Evolutionary conservation across 352 stramenopile species (phyloP).

Genomic region (Bremia lactucae): DNA sequence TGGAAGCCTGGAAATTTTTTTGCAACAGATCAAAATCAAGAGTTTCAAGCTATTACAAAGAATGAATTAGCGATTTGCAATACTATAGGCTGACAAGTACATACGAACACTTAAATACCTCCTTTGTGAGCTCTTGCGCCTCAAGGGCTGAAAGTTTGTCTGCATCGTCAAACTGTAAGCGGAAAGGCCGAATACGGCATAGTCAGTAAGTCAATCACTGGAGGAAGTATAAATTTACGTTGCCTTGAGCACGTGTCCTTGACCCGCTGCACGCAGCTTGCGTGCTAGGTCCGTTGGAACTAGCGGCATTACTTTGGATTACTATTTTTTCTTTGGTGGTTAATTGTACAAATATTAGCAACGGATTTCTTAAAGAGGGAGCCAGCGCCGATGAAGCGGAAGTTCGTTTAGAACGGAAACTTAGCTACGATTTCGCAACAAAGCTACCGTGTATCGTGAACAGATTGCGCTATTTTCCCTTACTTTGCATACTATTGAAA

Average conservation of each 20-base stretch:
- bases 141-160: slow-evolving; percentile 31
- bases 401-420: too few species aligned
- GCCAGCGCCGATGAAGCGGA: too few species aligned
- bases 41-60: slow-evolving; percentile 31
- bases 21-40: slow-evolving; percentile 57
- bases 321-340: too few species aligned
- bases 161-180: slow-evolving; percentile 54
- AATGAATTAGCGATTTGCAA: not conserved
- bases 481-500: too few species aligned
- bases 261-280: slow-evolving; percentile 29
- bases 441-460: too few species aligned
- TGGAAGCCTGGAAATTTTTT: slow-evolving; percentile 56
- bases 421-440: too few species aligned
- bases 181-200: too few species aligned
- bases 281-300: slow-evolving; percentile 21
- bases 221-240: not conserved
- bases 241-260: slow-evolving; percentile 69
- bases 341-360: too few species aligned
- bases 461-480: too few species aligned
- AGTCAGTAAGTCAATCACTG: too few species aligned
- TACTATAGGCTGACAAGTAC: not conserved
- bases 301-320: slow-evolving; percentile 15
- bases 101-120: slow-evolving; percentile 24
- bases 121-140: slow-evolving; percentile 25
- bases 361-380: too few species aligned